Percentiles rank a stretch among this genome's conserved stretches.
These are phyloP conservation scores for Auricularia sp. DNA, from an alignment of 768 basidiomycete species.

Conservation along the genomic window DNA sequence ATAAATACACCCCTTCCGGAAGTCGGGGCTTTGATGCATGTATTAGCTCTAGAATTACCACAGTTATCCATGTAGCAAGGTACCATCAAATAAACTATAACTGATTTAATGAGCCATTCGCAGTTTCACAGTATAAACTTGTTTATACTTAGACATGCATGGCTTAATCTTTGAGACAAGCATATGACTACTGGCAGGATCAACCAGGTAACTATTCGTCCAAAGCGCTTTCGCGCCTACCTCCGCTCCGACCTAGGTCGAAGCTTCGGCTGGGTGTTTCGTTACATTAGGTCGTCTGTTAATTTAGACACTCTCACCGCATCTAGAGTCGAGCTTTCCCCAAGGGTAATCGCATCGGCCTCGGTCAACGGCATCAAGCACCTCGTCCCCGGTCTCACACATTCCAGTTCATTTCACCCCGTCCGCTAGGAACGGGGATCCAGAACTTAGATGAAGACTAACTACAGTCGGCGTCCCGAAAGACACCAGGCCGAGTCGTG, in stretches of 20 bases:
- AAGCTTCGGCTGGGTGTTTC: slow-evolving; percentile 13
- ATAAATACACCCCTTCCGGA: too few relatives aligned
- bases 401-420: slow-evolving; percentile 27
- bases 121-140: too few relatives aligned
- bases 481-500: slow-evolving; percentile 19
- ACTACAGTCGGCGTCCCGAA: slow-evolving; percentile 15
- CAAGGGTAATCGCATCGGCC: slow-evolving; percentile 14
- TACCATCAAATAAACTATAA: too few relatives aligned
- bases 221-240: slow-evolving; percentile 7
- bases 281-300: slow-evolving; percentile 13
- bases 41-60: too few relatives aligned
- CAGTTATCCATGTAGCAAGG: too few relatives aligned
- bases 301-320: slow-evolving; percentile 11
- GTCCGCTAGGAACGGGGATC: slow-evolving; percentile 21
- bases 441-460: slow-evolving; percentile 26
- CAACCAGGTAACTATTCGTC: slow-evolving; percentile 62
- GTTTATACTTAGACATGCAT: too few relatives aligned
- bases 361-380: slow-evolving; percentile 8
- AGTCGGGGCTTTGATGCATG: too few relatives aligned
- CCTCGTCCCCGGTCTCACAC: slow-evolving; percentile 40
- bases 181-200: too few relatives aligned
- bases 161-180: too few relatives aligned
- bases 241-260: slow-evolving; percentile 11
- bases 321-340: slow-evolving; percentile 10
- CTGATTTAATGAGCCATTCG: too few relatives aligned